Evolutionary conservation across 2,329 filamentous ascomycete species (phyloP), one percentile per base, ranked within the genome.

Genomic region (Fusarium papillatum): DNA sequence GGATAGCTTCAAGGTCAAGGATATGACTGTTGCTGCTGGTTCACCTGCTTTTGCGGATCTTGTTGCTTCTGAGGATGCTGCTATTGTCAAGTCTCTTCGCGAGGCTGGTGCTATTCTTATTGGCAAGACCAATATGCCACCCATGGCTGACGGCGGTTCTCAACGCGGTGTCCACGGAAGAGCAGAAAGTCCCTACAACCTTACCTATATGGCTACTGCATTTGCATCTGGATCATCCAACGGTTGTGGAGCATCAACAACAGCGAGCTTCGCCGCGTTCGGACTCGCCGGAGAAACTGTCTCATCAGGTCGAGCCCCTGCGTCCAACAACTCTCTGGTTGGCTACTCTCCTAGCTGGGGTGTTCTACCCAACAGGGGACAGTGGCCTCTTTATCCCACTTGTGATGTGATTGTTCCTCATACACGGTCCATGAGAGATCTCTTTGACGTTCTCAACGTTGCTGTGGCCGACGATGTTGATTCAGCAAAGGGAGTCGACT

Each of bases 221-320:
- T 91, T 88, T 76, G 88, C 86, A 0, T 91, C 90, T 0, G 90
- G 90, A 0, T 91, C 89, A 0, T 92, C 90, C 0, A 90, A 91
- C 71, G 90, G 90, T 2, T 87, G 87, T 2, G 90, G 85, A 0
- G 87, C 86, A 0, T 86, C 89, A 0, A 87, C 87, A 0, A 83
- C 89, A 3, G 82, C 89, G 0, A 88, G 84, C 31, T 86, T 91
- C 61, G 88, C 86, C 9, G 85, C 84, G 0, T 91, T 92, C 70
- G 89, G 88, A 0, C 82, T 91, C 66, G 90, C 86, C 0, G 86
- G 84, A 4, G 90, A 92, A 78, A 90, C 90, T 0, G 88, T 91
- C 0, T 89, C 87, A 1, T 90, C 88, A 0, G 90, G 90, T 1
- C 83, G 90, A 4, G 88, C 87, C 4, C 90, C 90, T 0, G 89